Base-by-base conservation (phyloP, 306 rosid genomes). In the Malus asiatica region DNA sequence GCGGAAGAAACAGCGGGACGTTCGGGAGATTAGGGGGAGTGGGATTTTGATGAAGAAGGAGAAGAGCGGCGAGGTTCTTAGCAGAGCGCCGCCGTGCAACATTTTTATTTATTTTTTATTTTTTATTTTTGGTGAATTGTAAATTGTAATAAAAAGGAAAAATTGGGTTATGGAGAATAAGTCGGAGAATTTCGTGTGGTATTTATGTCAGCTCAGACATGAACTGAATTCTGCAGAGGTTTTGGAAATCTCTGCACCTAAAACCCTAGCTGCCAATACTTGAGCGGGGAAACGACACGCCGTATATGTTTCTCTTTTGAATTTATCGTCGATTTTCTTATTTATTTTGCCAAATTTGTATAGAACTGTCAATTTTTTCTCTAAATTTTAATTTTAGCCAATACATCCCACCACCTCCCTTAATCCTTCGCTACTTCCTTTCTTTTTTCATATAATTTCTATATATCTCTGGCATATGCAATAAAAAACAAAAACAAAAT, bases 21-120 rank as follows among this genome's bases (percentile, higher is more conserved):
- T 74, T 70, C 66, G 64, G 83, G 6, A 51, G 14, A 73, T 66
- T 3, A 82, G 46, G 57, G 84, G 77, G 16, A 79, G 85, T n/a
- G 82, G 86, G 70, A 16, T 78, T 79, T 84, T 88, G 74, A 77
- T 60, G 70, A 87, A 81, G 57, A 72, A 52, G 14, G 86, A 85
- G 64, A 91, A 80, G 55, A 85, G 75, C 6, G 89, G 90, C 20
- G 87, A 65, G 68, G 84, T 60, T 78, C 83, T 82, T 3, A 86
- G 67, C 12, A 82, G 74, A 20, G 63, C 77, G 62, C 65, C 72
- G 55, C 55, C 55, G 8, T 51, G 55, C 20, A 79, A 35, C 86
- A 82, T 74, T 44, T 42, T 73, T 20, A 15, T 38, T n/a, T n/a
- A n/a, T n/a, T n/a, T n/a, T n/a, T n/a, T n/a, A n/a, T n/a, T 62